Percentiles rank a stretch among this genome's conserved stretches.
Evolutionary conservation across 1,284 basidiomycete genomes (phyloP).

Genomic region (Uromyces viciae-fabae): DNA sequence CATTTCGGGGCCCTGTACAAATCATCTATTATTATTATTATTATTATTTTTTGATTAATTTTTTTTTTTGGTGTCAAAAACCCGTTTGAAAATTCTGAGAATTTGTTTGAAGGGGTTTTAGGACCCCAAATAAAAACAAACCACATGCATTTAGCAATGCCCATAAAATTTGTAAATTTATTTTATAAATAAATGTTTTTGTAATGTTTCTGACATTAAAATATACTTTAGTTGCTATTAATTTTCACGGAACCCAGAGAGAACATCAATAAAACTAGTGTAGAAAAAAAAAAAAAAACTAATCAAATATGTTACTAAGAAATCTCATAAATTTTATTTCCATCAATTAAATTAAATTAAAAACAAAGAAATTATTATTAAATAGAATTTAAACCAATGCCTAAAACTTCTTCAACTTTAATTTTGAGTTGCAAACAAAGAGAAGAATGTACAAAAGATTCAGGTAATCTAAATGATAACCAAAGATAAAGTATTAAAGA

Average conservation of each 20-base stretch:
- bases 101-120: not conserved
- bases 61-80: too few species aligned
- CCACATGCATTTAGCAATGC: not conserved
- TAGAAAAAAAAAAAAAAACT: not conserved
- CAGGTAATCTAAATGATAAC: constrained; percentile 72
- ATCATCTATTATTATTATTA: too few species aligned
- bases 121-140: too few species aligned
- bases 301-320: not conserved
- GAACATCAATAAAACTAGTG: not conserved
- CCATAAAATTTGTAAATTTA: too few species aligned
- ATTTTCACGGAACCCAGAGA: too few species aligned
- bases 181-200: not conserved
- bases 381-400: constrained; percentile 26
- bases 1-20: too few species aligned
- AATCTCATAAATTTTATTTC: not conserved
- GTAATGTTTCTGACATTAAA: not conserved
- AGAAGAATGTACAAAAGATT: constrained; percentile 62
- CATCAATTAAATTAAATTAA: not conserved
- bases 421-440: constrained; percentile 7
- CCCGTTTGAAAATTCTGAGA: too few species aligned
- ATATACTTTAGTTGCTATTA: not conserved
- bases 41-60: too few species aligned
- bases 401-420: constrained; percentile 11
- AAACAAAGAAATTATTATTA: not conserved
- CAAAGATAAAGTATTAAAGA: constrained; percentile 79